Percentiles rank a stretch among this genome's conserved stretches.
Conservation (phyloP, 768 basidiomycete species). For the Tephrocybe sp. region DNA sequence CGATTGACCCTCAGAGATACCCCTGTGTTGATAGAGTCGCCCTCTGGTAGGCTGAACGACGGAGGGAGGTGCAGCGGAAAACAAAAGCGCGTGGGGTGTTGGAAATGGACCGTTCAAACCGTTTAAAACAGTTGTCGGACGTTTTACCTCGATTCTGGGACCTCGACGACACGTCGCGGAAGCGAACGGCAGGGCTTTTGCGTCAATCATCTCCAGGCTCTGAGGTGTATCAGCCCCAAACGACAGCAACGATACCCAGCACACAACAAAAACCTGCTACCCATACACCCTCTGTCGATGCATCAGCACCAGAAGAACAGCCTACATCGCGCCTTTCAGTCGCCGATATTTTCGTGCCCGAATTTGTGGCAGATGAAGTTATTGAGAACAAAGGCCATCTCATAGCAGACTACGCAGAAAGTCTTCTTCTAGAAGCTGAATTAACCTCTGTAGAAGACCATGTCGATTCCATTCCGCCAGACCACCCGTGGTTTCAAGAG, state of each 20-base stretch:
- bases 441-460: not conserved
- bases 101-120: constrained; percentile 56
- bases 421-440: not conserved
- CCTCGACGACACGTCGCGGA: constrained; percentile 28
- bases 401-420: constrained; percentile 3
- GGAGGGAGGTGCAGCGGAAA: constrained; percentile 49
- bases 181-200: constrained; percentile 20
- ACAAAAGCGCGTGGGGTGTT: constrained; percentile 53
- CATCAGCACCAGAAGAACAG: not conserved
- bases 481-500: constrained; percentile 12
- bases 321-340: not conserved
- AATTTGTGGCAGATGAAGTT: constrained; percentile 8
- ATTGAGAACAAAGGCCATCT: constrained; percentile 2
- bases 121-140: constrained; percentile 45
- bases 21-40: not conserved
- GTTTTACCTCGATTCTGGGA: constrained; percentile 38
- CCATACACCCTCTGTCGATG: not conserved
- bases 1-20: not conserved
- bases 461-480: not conserved
- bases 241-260: not conserved
- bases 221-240: not conserved
- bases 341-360: constrained; percentile 1
- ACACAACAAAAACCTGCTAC: not conserved
- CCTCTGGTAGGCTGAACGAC: constrained; percentile 48
- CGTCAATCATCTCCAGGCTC: constrained; percentile 3